Evolutionary conservation across 352 stramenopile genomes (phyloP), one percentile per base, ranked within the genome.

Genomic region (Stephanocyclus meneghinianus): DNA sequence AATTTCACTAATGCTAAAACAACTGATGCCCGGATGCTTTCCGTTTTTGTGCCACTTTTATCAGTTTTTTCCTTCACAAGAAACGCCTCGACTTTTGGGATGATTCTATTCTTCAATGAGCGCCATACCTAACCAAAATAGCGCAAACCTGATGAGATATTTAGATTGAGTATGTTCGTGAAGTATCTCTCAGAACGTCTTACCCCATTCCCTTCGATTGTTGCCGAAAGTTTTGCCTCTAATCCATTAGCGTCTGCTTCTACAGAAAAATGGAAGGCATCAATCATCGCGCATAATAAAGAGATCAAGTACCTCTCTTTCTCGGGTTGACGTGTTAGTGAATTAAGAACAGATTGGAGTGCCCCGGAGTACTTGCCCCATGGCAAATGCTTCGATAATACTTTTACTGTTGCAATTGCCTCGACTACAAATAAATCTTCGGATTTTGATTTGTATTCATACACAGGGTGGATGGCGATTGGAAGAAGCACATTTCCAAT

Each of bases 1-100:
- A 99, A 93, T 79, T 99, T 99, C n/a, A 98, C 91, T 48, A 99
- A 90, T 11, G 96, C 96, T 13, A 99, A 84, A 16, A 96, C 96
- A 40, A 99, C 83, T 9, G 95, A 92, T 21, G 98, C 93, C 56
- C 97, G 93, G 57, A 99, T 92, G 0, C 91, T 91, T 84, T 97
- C 97, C 16, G 90, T 91, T 35, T 91, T 96, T 2, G 35, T 91
- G 9, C 94, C 94, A 83, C 80, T 84, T 61, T 90, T 91, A 30
- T 91, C 87, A 48, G 75, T 76, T 63, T 89, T 91, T 60, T 95
- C 89, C 59, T 94, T 95, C 0, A 88, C 81, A 3, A 96, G 76
- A 55, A 94, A 85, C 13, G 75, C 78, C 78, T 95, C 91, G n/a
- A 96, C 79, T 75, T 90, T 93, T 44, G 91, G 91, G 56, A 96